Conservation (phyloP, 2,329 filamentous ascomycete species). For the Cladosporium sp. region DNA sequence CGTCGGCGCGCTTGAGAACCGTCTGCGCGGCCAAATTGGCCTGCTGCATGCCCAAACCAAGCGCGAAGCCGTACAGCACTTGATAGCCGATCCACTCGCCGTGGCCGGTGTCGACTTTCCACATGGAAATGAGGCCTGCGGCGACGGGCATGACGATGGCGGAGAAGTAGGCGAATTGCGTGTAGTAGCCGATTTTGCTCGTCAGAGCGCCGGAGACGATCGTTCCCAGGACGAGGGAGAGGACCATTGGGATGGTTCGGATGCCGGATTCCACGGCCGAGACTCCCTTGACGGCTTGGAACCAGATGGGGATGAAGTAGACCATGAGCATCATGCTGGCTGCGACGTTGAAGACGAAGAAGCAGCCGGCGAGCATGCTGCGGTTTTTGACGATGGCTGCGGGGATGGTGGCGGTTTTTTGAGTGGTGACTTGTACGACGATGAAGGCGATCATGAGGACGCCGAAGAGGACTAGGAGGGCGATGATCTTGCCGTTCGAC, state of each 20-base stretch:
- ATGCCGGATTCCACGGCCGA: constrained; percentile 44
- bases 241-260: constrained; percentile 43
- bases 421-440: constrained; percentile 38
- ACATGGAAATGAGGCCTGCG: constrained; percentile 40
- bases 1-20: constrained; percentile 32
- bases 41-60: constrained; percentile 41
- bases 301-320: constrained; percentile 45
- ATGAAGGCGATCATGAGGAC: constrained; percentile 43
- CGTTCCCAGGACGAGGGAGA: constrained; percentile 41
- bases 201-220: constrained; percentile 36
- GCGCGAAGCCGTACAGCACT: constrained; percentile 40
- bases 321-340: constrained; percentile 42
- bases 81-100: constrained; percentile 48
- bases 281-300: constrained; percentile 46
- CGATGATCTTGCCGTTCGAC: constrained; percentile 41
- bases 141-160: constrained; percentile 43
- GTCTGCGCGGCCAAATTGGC: constrained; percentile 39
- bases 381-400: constrained; percentile 41
- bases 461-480: constrained; percentile 40
- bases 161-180: constrained; percentile 39
- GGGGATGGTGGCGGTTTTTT: constrained; percentile 40
- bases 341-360: constrained; percentile 39
- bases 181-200: constrained; percentile 43
- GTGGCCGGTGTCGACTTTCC: constrained; percentile 34
- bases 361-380: constrained; percentile 37